Percentiles rank a stretch among this genome's conserved stretches.
Evolutionary conservation across 768 basidiomycete species (phyloP).

Genomic region (Macrocybe gigantea): DNA sequence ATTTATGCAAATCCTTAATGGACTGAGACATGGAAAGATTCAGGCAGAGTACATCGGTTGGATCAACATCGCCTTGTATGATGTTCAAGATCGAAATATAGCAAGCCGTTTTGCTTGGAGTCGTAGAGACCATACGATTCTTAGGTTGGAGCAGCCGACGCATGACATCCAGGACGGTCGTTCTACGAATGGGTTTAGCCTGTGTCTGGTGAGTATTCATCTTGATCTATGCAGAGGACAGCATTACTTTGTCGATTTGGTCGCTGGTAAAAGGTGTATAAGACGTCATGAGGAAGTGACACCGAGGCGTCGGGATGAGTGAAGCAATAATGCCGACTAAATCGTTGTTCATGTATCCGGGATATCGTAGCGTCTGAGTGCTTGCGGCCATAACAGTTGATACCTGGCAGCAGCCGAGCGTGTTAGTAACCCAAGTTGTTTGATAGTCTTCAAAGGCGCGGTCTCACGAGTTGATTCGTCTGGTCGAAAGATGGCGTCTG

Average conservation of each 20-base stretch:
- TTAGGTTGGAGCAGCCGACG: constrained; percentile 95
- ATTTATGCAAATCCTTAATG: not conserved
- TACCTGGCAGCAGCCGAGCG: constrained; percentile 44
- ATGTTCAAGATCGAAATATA: constrained; percentile 98
- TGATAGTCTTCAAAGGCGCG: not conserved
- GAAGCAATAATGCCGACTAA: constrained; percentile 95
- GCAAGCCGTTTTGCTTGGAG: constrained; percentile 86
- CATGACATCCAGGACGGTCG: constrained; percentile 98
- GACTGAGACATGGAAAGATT: constrained; percentile 3
- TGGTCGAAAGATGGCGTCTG: constrained; percentile 88
- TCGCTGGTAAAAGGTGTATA: constrained; percentile 99
- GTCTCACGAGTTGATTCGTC: constrained; percentile 79
- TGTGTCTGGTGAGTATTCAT: constrained; percentile 18
- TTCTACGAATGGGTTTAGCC: constrained; percentile 94
- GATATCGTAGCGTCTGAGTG: constrained; percentile 94
- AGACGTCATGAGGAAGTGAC: constrained; percentile 98
- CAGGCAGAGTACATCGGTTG: constrained; percentile 73
- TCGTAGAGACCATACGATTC: constrained; percentile 96
- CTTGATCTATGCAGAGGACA: not conserved
- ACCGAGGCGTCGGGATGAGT: constrained; percentile 93
- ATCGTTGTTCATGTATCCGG: constrained; percentile 99
- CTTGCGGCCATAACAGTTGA: constrained; percentile 98
- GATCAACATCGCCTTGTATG: constrained; percentile 98
- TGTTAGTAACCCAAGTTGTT: not conserved
- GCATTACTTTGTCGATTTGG: constrained; percentile 84